phyloP scores from a whole-genome alignment of 2,329 filamentous ascomycete genomes.

The Plenodomus lindquistii region DNA sequence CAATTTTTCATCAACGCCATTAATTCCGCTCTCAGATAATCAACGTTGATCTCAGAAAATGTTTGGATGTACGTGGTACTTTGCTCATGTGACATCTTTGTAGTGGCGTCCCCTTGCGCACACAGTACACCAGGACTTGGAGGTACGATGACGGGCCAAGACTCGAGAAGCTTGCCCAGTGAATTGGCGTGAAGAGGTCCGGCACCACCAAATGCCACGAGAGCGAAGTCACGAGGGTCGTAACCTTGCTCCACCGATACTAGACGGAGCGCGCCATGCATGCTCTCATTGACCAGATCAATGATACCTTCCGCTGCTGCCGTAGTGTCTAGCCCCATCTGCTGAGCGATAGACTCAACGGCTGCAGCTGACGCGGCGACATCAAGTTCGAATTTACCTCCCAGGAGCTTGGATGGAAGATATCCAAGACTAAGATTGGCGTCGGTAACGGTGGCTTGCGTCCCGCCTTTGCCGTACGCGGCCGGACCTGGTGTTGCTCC shows the following conservation, averaged over 20 bases:
- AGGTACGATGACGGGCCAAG: slow-evolving; percentile 59
- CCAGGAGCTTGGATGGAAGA: slow-evolving; percentile 51
- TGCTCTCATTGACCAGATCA: slow-evolving; percentile 56
- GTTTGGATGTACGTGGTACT: slow-evolving; percentile 52
- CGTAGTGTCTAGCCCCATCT: slow-evolving; percentile 50
- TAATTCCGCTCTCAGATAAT: slow-evolving; percentile 42
- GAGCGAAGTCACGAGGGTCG: slow-evolving; percentile 55
- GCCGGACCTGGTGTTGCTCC: slow-evolving; percentile 55
- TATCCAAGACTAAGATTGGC: slow-evolving; percentile 55
- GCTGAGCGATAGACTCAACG: slow-evolving; percentile 49
- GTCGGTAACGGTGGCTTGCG: slow-evolving; percentile 54
- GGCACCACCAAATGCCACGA: slow-evolving; percentile 57
- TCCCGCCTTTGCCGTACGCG: slow-evolving; percentile 54
- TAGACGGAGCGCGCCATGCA: slow-evolving; percentile 56
- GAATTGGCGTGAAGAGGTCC: slow-evolving; percentile 58
- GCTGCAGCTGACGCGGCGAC: slow-evolving; percentile 48
- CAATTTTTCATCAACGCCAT: slow-evolving; percentile 44
- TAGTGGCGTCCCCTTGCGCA: slow-evolving; percentile 56
- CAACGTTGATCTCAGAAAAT: slow-evolving; percentile 42
- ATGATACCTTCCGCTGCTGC: slow-evolving; percentile 55
- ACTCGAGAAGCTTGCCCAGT: slow-evolving; percentile 54
- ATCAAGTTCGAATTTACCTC: slow-evolving; percentile 52
- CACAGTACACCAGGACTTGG: slow-evolving; percentile 56
- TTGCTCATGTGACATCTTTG: slow-evolving; percentile 54
- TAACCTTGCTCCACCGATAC: slow-evolving; percentile 59